These are phyloP conservation scores for Aspergillus floridensis DNA, from an alignment of 2,329 filamentous ascomycete species.

Conservation along the genomic window DNA sequence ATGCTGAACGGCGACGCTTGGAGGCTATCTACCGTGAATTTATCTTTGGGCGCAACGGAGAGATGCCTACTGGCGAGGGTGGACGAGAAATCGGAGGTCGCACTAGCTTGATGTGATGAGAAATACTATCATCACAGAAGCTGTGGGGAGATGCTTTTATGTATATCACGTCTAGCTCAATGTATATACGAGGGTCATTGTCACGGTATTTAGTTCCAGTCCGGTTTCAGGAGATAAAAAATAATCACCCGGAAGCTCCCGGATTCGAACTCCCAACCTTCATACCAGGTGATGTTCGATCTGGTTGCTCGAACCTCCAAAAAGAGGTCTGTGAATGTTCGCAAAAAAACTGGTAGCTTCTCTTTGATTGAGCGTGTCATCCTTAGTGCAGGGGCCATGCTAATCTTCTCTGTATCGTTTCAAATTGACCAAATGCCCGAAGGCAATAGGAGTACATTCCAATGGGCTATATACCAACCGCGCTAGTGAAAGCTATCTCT, in stretches of 20 bases:
- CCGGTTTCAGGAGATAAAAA: too few relatives aligned
- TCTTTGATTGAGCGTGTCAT: slow-evolving; percentile 88
- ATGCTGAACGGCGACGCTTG: slow-evolving; percentile 70
- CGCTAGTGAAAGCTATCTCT: neutral
- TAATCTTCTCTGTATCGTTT: slow-evolving; percentile 75
- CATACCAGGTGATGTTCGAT: too few relatives aligned
- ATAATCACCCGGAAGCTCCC: neutral
- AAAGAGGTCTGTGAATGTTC: slow-evolving; percentile 15
- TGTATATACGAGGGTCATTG: neutral
- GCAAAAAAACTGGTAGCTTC: slow-evolving; percentile 68
- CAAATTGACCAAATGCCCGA: slow-evolving; percentile 63
- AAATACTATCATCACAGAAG: neutral
- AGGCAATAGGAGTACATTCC: slow-evolving; percentile 29
- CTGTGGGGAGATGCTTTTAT: slow-evolving; percentile 13
- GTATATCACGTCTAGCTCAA: slow-evolving; percentile 4
- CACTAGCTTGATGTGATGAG: slow-evolving; percentile 79
- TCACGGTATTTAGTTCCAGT: too few relatives aligned
- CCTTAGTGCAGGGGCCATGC: slow-evolving; percentile 87
- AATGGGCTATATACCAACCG: slow-evolving; percentile 22
- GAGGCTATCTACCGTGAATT: slow-evolving; percentile 88
- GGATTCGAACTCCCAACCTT: too few relatives aligned
- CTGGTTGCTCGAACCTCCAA: neutral
- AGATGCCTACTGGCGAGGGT: slow-evolving; percentile 91
- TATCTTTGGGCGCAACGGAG: slow-evolving; percentile 84
- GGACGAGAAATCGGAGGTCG: slow-evolving; percentile 88